A percentile compares a stretch with the other conserved stretches of the same genome.
Evolutionary conservation across 139 green algal species (phyloP).

Genomic region (Chloropicon primus): DNA sequence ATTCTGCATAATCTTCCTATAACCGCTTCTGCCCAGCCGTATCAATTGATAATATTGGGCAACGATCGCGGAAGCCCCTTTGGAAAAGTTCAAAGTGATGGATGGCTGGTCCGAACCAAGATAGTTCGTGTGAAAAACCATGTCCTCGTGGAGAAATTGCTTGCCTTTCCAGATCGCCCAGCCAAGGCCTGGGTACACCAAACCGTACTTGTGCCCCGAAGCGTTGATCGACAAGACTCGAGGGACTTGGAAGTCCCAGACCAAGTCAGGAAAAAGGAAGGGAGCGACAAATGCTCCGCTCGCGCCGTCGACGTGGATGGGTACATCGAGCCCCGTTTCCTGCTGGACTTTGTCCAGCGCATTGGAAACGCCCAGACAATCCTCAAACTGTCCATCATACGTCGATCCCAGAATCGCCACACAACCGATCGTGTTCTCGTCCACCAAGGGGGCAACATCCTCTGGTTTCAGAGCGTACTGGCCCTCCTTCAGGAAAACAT

Average conservation of each 20-base stretch:
- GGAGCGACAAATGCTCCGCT: constrained; percentile 50
- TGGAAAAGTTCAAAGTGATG: constrained; percentile 64
- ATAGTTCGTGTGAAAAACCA: constrained; percentile 40
- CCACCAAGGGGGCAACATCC: constrained; percentile 20
- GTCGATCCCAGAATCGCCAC: constrained; percentile 46
- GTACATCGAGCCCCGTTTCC: constrained; percentile 31
- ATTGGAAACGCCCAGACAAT: constrained; percentile 34
- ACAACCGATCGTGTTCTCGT: constrained; percentile 62
- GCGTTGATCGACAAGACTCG: constrained; percentile 56
- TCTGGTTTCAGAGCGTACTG: constrained; percentile 15
- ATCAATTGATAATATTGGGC: constrained; percentile 53
- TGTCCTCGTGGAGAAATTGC: constrained; percentile 25
- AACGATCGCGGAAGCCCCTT: constrained; percentile 33
- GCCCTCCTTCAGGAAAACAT: constrained; percentile 16
- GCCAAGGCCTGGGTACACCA: constrained; percentile 51
- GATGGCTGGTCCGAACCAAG: constrained; percentile 38
- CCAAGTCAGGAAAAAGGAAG: constrained; percentile 47
- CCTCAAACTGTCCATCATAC: constrained; percentile 53
- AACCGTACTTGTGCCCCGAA: constrained; percentile 51
- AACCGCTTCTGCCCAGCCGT: constrained; percentile 46
- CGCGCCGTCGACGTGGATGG: constrained; percentile 56
- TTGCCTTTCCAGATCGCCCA: constrained; percentile 44
- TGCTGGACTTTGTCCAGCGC: constrained; percentile 28
- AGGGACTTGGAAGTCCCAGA: constrained; percentile 50
- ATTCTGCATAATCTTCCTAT: constrained; percentile 43